These are phyloP conservation scores for Lasiosphaeria hispida DNA, from an alignment of 495 filamentous ascomycete species.

Conservation along the genomic window DNA sequence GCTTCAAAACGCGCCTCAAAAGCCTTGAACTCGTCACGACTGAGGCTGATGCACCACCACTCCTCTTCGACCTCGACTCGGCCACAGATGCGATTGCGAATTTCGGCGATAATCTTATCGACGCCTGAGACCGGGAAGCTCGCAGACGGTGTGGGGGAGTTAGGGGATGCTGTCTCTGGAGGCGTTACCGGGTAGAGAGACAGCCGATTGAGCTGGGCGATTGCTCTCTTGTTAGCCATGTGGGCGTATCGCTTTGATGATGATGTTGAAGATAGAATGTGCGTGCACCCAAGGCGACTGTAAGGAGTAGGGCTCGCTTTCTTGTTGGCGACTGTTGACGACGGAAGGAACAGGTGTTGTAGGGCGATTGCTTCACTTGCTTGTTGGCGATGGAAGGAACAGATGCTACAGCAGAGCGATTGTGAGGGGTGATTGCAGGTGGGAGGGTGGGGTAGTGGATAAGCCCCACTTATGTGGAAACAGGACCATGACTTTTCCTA, in stretches of 20 bases:
- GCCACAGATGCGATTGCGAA: not conserved
- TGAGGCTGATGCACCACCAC: not conserved
- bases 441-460: too few relatives aligned
- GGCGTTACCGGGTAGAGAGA: not conserved
- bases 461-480: too few relatives aligned
- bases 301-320: too few relatives aligned
- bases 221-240: not conserved
- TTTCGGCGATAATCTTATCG: not conserved
- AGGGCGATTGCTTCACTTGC: too few relatives aligned
- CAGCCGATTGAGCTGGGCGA: not conserved
- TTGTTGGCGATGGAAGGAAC: too few relatives aligned
- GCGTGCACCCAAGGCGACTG: too few relatives aligned
- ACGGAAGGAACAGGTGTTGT: too few relatives aligned
- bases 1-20: not conserved
- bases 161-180: not conserved
- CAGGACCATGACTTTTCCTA: conserved; percentile 50
- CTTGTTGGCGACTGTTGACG: too few relatives aligned
- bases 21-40: not conserved
- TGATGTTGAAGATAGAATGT: too few relatives aligned
- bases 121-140: not conserved
- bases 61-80: not conserved
- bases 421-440: too few relatives aligned
- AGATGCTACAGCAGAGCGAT: too few relatives aligned
- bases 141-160: not conserved
- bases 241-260: not conserved